These are phyloP conservation scores for Nannochloropsis gaditana DNA, from an alignment of 108 stramenopile genomes.

Conservation along the genomic window DNA sequence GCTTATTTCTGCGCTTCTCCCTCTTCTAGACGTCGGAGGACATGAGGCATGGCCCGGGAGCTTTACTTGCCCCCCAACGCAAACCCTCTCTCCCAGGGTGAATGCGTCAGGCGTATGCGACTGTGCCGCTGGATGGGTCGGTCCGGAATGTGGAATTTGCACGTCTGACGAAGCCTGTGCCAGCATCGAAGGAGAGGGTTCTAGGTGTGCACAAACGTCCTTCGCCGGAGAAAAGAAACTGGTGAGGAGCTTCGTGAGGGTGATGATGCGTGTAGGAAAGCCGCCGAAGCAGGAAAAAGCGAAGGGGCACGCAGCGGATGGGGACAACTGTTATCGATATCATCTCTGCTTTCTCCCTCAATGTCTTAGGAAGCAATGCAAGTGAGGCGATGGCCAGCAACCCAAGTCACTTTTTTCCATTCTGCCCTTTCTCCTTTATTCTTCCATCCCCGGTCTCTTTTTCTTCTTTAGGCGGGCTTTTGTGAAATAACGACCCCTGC, in stretches of 20 bases:
- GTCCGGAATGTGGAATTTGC: not conserved
- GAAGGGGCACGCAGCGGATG: too few relatives aligned
- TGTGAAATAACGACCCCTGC: not conserved
- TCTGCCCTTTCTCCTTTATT: not conserved
- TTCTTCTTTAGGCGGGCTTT: not conserved
- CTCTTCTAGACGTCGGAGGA: not conserved
- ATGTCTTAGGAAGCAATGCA: too few relatives aligned
- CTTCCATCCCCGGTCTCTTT: not conserved
- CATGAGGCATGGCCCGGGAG: not conserved
- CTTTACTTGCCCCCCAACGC: not conserved
- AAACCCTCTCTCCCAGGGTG: not conserved
- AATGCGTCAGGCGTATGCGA: not conserved
- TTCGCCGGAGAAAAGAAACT: not conserved
- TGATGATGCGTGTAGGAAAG: not conserved
- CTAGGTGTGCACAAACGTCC: not conserved
- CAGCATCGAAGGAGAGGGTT: not conserved
- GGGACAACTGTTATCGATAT: too few relatives aligned
- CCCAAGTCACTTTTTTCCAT: not conserved
- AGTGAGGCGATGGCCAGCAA: too few relatives aligned
- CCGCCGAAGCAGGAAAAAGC: too few relatives aligned
- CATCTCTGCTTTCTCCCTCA: too few relatives aligned
- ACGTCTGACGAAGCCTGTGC: not conserved
- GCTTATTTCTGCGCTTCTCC: not conserved
- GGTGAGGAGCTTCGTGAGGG: not conserved
- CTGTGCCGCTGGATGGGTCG: not conserved